These are phyloP conservation scores for Alternaria gaisen DNA, from an alignment of 2,329 filamentous ascomycete species.

Conservation along the genomic window DNA sequence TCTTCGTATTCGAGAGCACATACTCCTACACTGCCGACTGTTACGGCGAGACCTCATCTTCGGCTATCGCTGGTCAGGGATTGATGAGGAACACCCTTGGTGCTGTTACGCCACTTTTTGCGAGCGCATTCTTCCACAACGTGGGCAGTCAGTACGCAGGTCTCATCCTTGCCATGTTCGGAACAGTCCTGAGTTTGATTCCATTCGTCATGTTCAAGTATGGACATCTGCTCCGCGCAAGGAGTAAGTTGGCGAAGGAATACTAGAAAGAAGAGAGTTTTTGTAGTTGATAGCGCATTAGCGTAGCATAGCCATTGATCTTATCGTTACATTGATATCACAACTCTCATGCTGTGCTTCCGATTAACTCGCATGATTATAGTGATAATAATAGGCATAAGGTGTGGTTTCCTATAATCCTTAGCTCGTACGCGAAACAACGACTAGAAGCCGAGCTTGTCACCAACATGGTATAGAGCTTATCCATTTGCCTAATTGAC, in stretches of 20 bases:
- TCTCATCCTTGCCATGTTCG: slow-evolving; percentile 58
- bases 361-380: not conserved
- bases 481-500: too few species aligned
- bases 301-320: not conserved
- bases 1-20: slow-evolving; percentile 59
- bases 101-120: slow-evolving; percentile 62
- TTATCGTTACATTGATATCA: not conserved
- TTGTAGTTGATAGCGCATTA: not conserved
- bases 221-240: slow-evolving; percentile 50
- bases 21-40: slow-evolving; percentile 64
- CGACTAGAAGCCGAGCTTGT: not conserved
- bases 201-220: slow-evolving; percentile 58
- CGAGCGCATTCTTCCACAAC: slow-evolving; percentile 63
- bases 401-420: not conserved
- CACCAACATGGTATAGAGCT: too few species aligned
- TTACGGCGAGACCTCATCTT: slow-evolving; percentile 58
- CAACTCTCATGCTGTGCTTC: not conserved
- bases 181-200: slow-evolving; percentile 53
- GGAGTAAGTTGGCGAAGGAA: slow-evolving; percentile 52
- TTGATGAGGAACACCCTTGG: slow-evolving; percentile 64
- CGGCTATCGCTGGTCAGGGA: slow-evolving; percentile 60
- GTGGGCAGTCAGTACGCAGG: slow-evolving; percentile 63
- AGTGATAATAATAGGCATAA: not conserved
- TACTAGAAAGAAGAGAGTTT: slow-evolving; percentile 21
- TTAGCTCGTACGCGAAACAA: not conserved